Conservation (phyloP, 73 alveolate genomes). For the Blepharisma stoltei region DNA sequence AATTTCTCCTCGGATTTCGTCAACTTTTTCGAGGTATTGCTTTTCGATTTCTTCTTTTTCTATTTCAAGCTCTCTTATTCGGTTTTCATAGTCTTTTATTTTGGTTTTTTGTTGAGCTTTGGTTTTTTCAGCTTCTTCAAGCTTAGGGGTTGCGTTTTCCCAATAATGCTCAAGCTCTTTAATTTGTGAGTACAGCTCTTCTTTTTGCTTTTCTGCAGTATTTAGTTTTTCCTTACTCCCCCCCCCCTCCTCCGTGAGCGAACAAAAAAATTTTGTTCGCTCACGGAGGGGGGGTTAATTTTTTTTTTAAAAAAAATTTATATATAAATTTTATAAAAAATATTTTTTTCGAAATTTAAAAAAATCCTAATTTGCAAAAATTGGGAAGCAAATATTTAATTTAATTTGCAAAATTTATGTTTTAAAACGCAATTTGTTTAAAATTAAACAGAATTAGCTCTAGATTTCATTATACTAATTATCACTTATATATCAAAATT, state of each 20-base stretch:
- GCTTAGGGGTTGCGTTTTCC: not conserved
- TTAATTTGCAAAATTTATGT: no score
- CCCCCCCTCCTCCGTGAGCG: no score
- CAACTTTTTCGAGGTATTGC: not conserved
- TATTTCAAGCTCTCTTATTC: slow-evolving; percentile 29
- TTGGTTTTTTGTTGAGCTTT: not conserved
- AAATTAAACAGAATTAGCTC: no score
- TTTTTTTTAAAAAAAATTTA: slow-evolving; percentile 13
- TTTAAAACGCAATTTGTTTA: no score
- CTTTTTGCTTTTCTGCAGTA: slow-evolving; percentile 1
- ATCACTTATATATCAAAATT: no score
- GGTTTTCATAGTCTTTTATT: slow-evolving; percentile 23
- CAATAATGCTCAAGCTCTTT: slow-evolving; percentile 18
- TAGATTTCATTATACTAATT: no score
- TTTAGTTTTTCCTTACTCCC: slow-evolving; percentile 6
- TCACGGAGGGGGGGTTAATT: no score
- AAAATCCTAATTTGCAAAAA: no score
- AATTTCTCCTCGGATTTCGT: slow-evolving; percentile 30
- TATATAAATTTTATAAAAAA: no score
- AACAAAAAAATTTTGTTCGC: no score
- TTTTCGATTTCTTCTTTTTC: slow-evolving; percentile 26
- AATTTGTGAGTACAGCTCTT: slow-evolving; percentile 3
- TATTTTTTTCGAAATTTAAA: no score
- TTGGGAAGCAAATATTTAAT: no score
- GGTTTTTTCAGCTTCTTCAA: slow-evolving; percentile 26